These are phyloP conservation scores for Filobasidium uniguttulatum DNA, from an alignment of 1,284 basidiomycete genomes.

Conservation along the genomic window DNA sequence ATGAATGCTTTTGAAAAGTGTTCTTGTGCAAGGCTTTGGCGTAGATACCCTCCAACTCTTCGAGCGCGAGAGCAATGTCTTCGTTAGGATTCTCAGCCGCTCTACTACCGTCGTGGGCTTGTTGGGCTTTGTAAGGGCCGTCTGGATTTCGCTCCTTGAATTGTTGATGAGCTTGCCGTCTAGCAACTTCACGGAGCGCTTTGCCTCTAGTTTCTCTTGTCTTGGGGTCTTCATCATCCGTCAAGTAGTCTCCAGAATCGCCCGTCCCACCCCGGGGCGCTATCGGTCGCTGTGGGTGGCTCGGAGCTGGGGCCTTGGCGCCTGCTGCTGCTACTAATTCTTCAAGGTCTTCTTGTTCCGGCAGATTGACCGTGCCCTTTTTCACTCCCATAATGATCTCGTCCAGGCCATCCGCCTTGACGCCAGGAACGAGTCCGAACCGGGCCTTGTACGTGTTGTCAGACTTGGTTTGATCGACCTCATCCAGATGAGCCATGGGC, in stretches of 20 bases:
- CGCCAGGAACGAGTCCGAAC: conserved; percentile 4
- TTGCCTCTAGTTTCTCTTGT: neutral
- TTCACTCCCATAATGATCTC: conserved; percentile 11
- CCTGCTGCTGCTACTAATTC: neutral
- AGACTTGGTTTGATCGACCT: neutral
- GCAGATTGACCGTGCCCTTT: conserved; percentile 5
- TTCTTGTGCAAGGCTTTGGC: conserved; percentile 27
- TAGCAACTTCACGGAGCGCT: neutral
- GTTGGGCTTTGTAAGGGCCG: conserved; percentile 25
- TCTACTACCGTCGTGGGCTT: conserved; percentile 21
- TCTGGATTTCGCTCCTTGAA: neutral
- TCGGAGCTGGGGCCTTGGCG: neutral
- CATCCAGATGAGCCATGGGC: neutral
- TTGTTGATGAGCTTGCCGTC: neutral
- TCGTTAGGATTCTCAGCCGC: conserved; percentile 27
- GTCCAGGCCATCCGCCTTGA: conserved; percentile 11
- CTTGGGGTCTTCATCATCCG: neutral
- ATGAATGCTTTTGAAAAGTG: conserved; percentile 25
- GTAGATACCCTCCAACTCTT: conserved; percentile 28
- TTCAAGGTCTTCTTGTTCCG: conserved; percentile 1
- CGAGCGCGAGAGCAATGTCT: conserved; percentile 30
- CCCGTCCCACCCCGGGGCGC: neutral
- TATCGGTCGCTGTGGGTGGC: neutral
- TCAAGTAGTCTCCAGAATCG: neutral
- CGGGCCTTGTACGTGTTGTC: neutral